Base-by-base conservation (phyloP, 1,284 basidiomycete genomes). In the Mycena citricolor region DNA sequence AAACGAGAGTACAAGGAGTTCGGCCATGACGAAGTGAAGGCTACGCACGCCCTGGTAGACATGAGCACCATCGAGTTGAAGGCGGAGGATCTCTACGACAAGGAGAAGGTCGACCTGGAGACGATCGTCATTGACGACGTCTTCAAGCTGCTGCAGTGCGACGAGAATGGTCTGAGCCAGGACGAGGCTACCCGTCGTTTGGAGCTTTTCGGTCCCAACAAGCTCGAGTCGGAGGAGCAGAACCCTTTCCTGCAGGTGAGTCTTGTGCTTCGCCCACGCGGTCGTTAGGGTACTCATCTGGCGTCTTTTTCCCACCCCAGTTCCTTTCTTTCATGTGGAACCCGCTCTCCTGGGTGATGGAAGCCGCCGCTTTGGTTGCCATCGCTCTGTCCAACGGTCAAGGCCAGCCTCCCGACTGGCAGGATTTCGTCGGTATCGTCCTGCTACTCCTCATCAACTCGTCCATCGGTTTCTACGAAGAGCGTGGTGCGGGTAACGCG, bases 311-410 rank as follows among this genome's bases (percentile, higher is more conserved):
- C 13, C 43, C 60, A 51, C 61, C 12, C n/a, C 67, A 97, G 87
- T 97, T 97, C 74, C 74, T 97, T 61, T 85, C 83, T 64, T 97
- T 97, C 79, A 95, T 95, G 92, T 95, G 93, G 93, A 97, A 97
- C 73, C 94, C 94, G 40, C 79, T 97, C 19, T 97, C 94, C 30
- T 98, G 94, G 94, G 95, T 98, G 71, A 99, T 98, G 94, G 94
- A 99, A 70, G 93, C 89, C 57, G 94, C 94, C 44, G 94, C 94
- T 38, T 76, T 97, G 39, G 94, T 98, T 65, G 94, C 94, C 49
- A 97, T 97, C 65, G 94, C 82, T 34, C 83, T 98, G 30, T 97
- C 94, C 54, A 98, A 98, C 70, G 94, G 95, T 71, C 84, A 83
- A 57, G 74, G 77, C 54, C 74, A 76, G 54, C 81, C 94, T 36